Base-by-base conservation (phyloP, 371 early-diverging fungal genomes). In the Paraphysoderma sedebokerense region DNA sequence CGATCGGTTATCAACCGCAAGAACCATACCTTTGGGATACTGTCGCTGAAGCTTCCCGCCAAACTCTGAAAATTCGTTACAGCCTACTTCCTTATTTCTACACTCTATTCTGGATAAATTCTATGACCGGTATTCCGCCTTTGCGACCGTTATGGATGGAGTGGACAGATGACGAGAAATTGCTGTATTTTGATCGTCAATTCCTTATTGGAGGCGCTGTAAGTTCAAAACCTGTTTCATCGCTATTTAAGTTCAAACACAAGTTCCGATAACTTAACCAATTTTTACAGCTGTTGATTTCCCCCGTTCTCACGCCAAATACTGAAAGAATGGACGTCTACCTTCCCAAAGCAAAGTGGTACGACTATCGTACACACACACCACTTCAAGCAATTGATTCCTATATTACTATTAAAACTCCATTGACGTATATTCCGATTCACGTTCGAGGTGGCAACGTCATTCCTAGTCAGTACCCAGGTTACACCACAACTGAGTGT, bases 71-170 rank as follows among this genome's bases (percentile, higher is more conserved):
- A 26, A 54, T 68, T 47, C 74, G 82, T 41, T 82, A 82, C 53
- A 51, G 63, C 23, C 56, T 82, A 35, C 53, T 82, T 31, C 82
- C 82, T 7, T 74, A 70, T 51, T 69, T 62, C 55, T 82, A 81
- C 48, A 76, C 80, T 5, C 54, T 77, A 19, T 76, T 75, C 57
- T 66, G 74, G 48, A 64, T 66, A 51, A 63, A 79, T 12, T 55
- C 65, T 39, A 55, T 59, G 19, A 51, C 59, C 0, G 77, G 77
- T 17, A 53, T 51, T 37, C 71, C 74, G 1, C 50, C 78, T 19
- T 58, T 70, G 52, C 56, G 71, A 13, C 76, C 80, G 0, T 53
- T 79, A 51, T 68, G 65, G 55, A 65, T 72, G 29, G 66, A 67
- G 50, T 81, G 59, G 55, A 49, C 79, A 51, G 42, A 44, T 38